A percentile compares a stretch with the other conserved stretches of the same genome.
Conservation (phyloP, 495 filamentous ascomycete species). For the Talaromyces nanjingensis region DNA sequence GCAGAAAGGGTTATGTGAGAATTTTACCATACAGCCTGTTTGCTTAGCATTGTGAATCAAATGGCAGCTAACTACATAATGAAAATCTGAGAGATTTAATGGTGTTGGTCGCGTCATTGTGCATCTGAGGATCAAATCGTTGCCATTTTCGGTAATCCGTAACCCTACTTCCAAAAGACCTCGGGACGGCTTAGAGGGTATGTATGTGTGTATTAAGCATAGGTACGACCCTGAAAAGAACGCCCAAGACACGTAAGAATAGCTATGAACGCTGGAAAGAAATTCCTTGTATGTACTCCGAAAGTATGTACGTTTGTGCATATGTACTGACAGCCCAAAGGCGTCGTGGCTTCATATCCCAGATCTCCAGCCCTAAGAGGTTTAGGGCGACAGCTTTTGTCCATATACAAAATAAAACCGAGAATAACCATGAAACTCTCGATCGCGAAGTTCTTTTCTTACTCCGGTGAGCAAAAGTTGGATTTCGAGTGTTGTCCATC, state of each 20-base stretch:
- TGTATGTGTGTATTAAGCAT: neutral
- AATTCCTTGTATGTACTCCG: neutral
- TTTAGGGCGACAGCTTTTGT: slow-evolving; percentile 1
- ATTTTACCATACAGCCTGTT: too few relatives aligned
- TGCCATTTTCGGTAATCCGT: neutral
- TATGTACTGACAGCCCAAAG: neutral
- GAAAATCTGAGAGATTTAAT: neutral
- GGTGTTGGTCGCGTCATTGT: neutral
- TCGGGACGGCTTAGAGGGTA: neutral
- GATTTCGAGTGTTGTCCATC: slow-evolving; percentile 37
- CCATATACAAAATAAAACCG: slow-evolving; percentile 10
- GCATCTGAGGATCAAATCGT: neutral
- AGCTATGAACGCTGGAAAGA: neutral
- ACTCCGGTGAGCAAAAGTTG: slow-evolving; percentile 39
- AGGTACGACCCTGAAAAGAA: too few relatives aligned
- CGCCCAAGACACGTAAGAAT: neutral
- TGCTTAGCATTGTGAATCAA: too few relatives aligned
- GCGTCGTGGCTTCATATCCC: neutral
- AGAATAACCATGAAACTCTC: slow-evolving; percentile 30
- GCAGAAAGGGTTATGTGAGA: too few relatives aligned
- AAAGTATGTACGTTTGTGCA: neutral
- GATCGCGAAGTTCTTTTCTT: slow-evolving; percentile 36
- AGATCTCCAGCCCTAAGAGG: neutral
- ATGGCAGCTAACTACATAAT: too few relatives aligned
- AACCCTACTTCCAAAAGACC: neutral